Base-by-base conservation (phyloP, 352 stramenopile genomes). In the Albugo candida region DNA sequence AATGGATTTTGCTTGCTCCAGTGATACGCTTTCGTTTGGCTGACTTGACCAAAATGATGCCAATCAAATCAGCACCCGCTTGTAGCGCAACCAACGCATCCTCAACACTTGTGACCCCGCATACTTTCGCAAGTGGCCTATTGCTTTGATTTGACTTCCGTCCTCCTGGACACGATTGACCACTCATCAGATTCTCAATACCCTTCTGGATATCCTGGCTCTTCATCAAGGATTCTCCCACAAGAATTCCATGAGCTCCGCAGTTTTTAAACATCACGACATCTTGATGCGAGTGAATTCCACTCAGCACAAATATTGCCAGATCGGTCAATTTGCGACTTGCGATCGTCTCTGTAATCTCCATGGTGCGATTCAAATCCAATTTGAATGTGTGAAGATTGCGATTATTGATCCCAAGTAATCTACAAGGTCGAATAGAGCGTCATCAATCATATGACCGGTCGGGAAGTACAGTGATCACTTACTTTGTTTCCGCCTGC, bases 401-500 rank as follows among this genome's bases (percentile, higher is more conserved):
- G 37, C 95, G 85, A 76, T 98, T 98, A 64, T 99, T 99, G 10
- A 99, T 93, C 18, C 95, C 95, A 60, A 99, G 96, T 5, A 98
- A 80, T 20, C 67, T 77, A 41, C 2, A 5, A 13, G 18, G 35
- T 38, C 37, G 48, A 16, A n/a, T 38, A 5, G 19, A n/a, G 31
- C 14, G 11, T 43, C 20, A 21, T 13, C 37, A 45, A 19, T 42
- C 13, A 47, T 5, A 20, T 12, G 14, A 14, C n/a, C 41, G 19
- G 1, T 1, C 20, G 36, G 20, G 10, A 37, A 0, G 18, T 10
- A 21, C 14, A 47, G 6, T 3, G 13, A 1, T 27, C 2, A 52
- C 51, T 19, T 51, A 79, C 59, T 66, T 81, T 1, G 94, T 91
- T 38, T 87, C 84, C 5, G 83, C 83, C 13, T 79, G 45, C 2